phyloP scores from a whole-genome alignment of 2,329 filamentous ascomycete species.

The Sphaerulina populicola region DNA sequence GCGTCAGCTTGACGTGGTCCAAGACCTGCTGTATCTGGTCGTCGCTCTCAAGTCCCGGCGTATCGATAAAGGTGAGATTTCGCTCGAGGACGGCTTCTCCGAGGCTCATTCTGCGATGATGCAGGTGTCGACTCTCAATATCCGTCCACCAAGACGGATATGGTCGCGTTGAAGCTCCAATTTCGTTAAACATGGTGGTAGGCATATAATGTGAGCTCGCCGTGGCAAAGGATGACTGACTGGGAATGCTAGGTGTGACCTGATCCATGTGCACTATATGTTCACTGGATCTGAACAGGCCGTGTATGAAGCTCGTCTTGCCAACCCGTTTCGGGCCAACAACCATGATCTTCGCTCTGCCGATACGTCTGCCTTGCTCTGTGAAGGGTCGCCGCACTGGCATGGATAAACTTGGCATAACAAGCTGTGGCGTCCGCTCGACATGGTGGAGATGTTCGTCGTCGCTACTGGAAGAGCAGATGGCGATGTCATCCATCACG shows the following conservation, averaged over 20 bases:
- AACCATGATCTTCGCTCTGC: conserved; percentile 80
- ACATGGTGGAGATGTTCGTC: conserved; percentile 43
- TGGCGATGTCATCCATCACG: conserved; percentile 46
- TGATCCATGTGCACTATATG: conserved; percentile 92
- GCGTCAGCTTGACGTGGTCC: conserved; percentile 60
- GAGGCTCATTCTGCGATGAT: conserved; percentile 58
- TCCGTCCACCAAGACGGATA: conserved; percentile 89
- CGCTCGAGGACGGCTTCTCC: conserved; percentile 75
- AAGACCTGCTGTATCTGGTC: conserved; percentile 35
- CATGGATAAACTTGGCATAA: conserved; percentile 95
- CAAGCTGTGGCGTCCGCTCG: conserved; percentile 59
- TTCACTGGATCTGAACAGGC: conserved; percentile 75
- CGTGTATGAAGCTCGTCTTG: conserved; percentile 82
- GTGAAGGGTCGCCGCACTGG: conserved; percentile 85
- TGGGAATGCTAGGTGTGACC: conserved; percentile 31
- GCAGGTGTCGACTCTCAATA: conserved; percentile 56
- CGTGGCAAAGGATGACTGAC: conserved; percentile 18
- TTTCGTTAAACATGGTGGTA: conserved; percentile 32
- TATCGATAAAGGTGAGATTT: conserved; percentile 91
- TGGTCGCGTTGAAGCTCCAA: conserved; percentile 45
- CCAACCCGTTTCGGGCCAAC: conserved; percentile 72
- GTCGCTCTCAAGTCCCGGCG: conserved; percentile 55
- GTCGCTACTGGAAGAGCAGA: conserved; percentile 47
- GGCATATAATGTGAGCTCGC: conserved; percentile 13
- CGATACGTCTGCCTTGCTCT: conserved; percentile 70